A percentile compares a stretch with the other conserved stretches of the same genome.
These are phyloP conservation scores for Paramecium caudatum DNA, from an alignment of 73 alveolate species.

Conservation along the genomic window DNA sequence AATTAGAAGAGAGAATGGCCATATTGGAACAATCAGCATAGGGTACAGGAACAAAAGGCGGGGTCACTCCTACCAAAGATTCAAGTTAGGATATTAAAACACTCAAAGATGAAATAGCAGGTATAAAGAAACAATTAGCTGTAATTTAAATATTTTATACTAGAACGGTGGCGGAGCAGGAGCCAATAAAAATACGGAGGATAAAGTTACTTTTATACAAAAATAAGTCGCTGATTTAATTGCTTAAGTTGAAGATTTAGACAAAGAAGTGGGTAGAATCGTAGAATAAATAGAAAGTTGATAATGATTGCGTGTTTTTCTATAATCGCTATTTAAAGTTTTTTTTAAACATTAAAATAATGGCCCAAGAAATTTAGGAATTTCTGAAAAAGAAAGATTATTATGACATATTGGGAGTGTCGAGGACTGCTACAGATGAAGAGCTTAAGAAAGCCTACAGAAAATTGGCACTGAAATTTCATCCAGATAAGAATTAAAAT, in stretches of 20 bases:
- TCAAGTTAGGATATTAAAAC: background rate
- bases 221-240: background rate
- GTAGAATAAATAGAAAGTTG: background rate
- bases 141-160: background rate
- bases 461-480: conserved; percentile 94
- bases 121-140: too few species aligned
- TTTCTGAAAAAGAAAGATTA: conserved; percentile 94
- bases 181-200: background rate
- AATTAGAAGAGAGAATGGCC: background rate
- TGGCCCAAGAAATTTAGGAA: conserved; percentile 78
- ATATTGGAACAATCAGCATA: too few species aligned
- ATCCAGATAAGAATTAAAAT: conserved; percentile 95
- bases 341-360: conserved; percentile 26
- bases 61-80: too few species aligned
- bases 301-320: background rate
- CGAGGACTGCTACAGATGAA: conserved; percentile 87
- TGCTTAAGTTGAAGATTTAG: background rate
- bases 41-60: too few species aligned
- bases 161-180: background rate
- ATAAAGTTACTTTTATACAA: background rate
- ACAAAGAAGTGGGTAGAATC: background rate
- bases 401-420: conserved; percentile 94
- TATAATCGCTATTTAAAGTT: background rate
- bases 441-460: conserved; percentile 97
- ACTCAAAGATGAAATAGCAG: background rate